Evolutionary conservation across 176 grass and related monocot genomes (phyloP).

Genomic region (Triticum dicoccoides): DNA sequence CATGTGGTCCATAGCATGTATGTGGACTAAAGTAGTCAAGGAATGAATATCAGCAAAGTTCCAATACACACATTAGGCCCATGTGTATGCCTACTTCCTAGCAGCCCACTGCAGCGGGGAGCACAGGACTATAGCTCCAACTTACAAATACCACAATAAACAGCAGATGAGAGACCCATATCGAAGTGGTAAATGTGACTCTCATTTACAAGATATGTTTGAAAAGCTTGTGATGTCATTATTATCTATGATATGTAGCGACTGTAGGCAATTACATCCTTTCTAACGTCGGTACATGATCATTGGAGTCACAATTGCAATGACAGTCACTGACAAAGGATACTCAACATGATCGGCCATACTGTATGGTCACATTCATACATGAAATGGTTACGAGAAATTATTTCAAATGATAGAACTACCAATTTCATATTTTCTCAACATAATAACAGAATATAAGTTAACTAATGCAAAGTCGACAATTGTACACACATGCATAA

Average conservation of each 20-base stretch:
- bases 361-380: background rate
- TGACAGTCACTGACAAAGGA: background rate
- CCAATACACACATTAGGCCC: background rate
- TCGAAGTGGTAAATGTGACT: background rate
- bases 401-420: constrained; percentile 17
- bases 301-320: constrained; percentile 6
- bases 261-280: background rate
- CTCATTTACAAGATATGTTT: background rate
- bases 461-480: constrained; percentile 10
- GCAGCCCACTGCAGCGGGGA: background rate
- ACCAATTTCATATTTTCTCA: background rate
- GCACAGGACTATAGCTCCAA: background rate
- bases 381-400: background rate
- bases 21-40: background rate
- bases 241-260: background rate
- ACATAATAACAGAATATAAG: background rate
- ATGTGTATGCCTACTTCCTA: background rate
- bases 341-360: background rate
- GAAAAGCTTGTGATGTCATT: background rate
- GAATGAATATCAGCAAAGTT: constrained; percentile 15
- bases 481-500: constrained; percentile 16
- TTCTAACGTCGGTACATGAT: background rate
- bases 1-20: background rate
- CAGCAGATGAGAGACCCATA: background rate
- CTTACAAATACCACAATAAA: constrained; percentile 8